A percentile compares a stretch with the other conserved stretches of the same genome.
Conservation (phyloP, 1,139 yeast genomes). For the Hansenula lynferdii region DNA sequence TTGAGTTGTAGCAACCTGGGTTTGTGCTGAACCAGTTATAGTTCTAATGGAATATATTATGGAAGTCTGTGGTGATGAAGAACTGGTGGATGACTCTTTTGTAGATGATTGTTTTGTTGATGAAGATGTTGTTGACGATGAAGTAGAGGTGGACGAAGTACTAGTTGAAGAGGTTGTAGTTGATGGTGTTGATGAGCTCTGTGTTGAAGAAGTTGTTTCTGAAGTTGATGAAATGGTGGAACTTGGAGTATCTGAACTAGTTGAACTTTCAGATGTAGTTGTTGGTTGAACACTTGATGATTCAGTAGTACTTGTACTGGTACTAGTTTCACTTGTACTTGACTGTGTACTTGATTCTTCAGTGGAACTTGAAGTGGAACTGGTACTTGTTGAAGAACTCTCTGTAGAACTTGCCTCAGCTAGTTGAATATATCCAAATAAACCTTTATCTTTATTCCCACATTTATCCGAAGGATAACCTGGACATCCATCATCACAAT, state of each 20-base stretch:
- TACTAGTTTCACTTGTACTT: neutral
- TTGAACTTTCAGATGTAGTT: too few relatives aligned
- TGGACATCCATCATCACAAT: slow-evolving; percentile 25
- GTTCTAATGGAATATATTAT: slow-evolving; percentile 24
- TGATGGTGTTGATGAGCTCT: slow-evolving; percentile 6
- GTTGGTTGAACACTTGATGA: too few relatives aligned
- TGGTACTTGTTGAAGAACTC: slow-evolving; percentile 21
- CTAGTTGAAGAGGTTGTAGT: slow-evolving; percentile 2
- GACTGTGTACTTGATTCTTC: neutral
- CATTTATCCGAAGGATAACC: slow-evolving; percentile 43
- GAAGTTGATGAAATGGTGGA: slow-evolving; percentile 1
- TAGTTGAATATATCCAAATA: slow-evolving; percentile 39
- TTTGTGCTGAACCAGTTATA: slow-evolving; percentile 22
- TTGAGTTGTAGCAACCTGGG: slow-evolving; percentile 22
- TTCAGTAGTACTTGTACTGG: neutral
- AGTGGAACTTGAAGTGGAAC: slow-evolving; percentile 11
- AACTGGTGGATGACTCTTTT: slow-evolving; percentile 4
- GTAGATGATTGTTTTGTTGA: slow-evolving; percentile 1
- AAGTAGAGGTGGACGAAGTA: slow-evolving; percentile 5
- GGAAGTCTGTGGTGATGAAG: slow-evolving; percentile 18
- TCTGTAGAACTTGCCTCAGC: slow-evolving; percentile 8
- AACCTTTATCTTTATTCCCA: slow-evolving; percentile 32
- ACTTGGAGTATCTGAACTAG: neutral
- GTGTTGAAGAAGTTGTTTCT: too few relatives aligned
- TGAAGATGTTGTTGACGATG: slow-evolving; percentile 3